Evolutionary conservation across 192 early-diverging fungal species (phyloP), one percentile per base, ranked within the genome.

Genomic region (Irineochytrium annulatum): DNA sequence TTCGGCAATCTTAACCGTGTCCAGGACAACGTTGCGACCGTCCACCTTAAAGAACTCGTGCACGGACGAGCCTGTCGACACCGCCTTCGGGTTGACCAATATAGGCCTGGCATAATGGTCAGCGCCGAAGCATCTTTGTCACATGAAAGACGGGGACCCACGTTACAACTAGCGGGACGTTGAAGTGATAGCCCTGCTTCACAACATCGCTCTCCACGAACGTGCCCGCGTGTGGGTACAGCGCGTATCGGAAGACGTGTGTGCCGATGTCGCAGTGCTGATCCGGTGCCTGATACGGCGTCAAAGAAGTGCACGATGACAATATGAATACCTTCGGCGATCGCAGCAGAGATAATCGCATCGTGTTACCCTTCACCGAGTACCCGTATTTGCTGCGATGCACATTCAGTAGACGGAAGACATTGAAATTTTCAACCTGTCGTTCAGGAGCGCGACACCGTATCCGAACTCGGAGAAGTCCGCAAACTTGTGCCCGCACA

Each of bases 341-440:
- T 17, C 93, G 79, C 52, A 98, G 69, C 6, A 98, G 58, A 4
- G 89, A 89, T 55, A 98, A 69, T 0, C 87, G 69, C 71, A 96
- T 89, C 3, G 77, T 71, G 62, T 91, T 92, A 3, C 70, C 86
- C 57, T 91, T 83, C 29, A 86, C 86, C 3, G 93, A 77, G 62
- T 89, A 91, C 17, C 95, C 95, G 71, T 92, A 98, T 67, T 98
- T 98, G 83, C 89, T 67, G 32, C n/a, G n/a, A n/a, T n/a, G n/a
- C n/a, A n/a, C 28, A 34, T 70, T 22, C n/a, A 16, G 20, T 69
- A 29, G 46, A 5, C 34, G 2, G n/a, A n/a, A 13, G 37, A 45
- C 0, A 20, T 20, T 46, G 2, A 17, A 27, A 49, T 43, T 24
- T 16, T 62, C 57, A 59, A 61, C 71, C 71, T 84, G 70, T 98